Evolutionary conservation across 1,284 basidiomycete genomes (phyloP).

Genomic region (Cryptococcus sp.): DNA sequence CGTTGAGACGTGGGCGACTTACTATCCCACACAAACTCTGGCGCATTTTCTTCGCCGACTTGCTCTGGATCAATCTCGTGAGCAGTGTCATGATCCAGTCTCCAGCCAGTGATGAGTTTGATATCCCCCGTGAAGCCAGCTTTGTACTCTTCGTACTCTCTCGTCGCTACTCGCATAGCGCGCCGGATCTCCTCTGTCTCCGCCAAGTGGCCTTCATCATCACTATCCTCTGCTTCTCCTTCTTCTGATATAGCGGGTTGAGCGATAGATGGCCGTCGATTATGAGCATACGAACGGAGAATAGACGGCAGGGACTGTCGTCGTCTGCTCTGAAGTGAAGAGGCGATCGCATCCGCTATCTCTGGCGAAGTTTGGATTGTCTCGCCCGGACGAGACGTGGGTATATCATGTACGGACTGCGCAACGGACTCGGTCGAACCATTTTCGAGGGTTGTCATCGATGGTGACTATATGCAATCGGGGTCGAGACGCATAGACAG

Average conservation of each 20-base stretch:
- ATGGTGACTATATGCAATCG: too few relatives aligned
- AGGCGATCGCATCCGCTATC: slow-evolving; percentile 7
- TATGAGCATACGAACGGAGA: not conserved
- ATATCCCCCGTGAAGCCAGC: slow-evolving; percentile 16
- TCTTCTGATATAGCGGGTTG: not conserved
- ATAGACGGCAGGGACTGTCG: slow-evolving; percentile 9
- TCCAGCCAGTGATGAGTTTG: slow-evolving; percentile 16
- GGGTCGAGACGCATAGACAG: too few relatives aligned
- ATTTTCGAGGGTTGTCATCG: too few relatives aligned
- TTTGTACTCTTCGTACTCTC: slow-evolving; percentile 18
- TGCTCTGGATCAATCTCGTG: slow-evolving; percentile 66
- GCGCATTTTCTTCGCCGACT: slow-evolving; percentile 39
- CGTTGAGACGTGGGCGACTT: slow-evolving; percentile 40
- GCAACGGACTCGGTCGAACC: too few relatives aligned
- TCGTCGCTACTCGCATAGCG: slow-evolving; percentile 5
- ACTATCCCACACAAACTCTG: slow-evolving; percentile 75
- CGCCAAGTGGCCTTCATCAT: too few relatives aligned
- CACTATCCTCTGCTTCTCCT: not conserved
- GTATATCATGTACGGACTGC: too few relatives aligned
- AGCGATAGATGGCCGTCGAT: too few relatives aligned
- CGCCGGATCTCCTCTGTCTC: slow-evolving; percentile 2
- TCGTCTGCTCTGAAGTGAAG: slow-evolving; percentile 8
- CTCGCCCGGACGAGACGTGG: not conserved
- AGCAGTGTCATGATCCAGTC: slow-evolving; percentile 26
- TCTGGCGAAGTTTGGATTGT: slow-evolving; percentile 8